Evolutionary conservation across 306 rosid species (phyloP), one percentile per base, ranked within the genome.

Genomic region (Glycine soja): DNA sequence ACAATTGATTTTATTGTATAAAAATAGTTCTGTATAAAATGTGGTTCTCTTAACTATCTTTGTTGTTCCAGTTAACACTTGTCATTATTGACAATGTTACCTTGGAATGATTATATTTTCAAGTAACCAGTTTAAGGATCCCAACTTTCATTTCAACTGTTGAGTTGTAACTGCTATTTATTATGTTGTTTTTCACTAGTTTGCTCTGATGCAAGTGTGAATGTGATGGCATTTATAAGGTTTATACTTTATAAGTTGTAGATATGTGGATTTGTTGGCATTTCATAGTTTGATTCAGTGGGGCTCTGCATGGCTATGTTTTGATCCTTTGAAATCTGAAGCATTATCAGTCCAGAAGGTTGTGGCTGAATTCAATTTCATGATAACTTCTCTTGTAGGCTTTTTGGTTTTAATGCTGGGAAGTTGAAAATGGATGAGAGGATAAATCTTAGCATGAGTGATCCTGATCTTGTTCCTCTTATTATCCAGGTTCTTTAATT

Each of bases 391-490:
- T 80, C 43, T 78, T 86, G 88, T 74, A 95, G 98, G 94, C 89
- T 95, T 87, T 95, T 95, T 88, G 89, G 91, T 82, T 91, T 85
- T 72, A 93, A 93, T 73, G 88, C 88, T 16, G 91, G 96, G 75
- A 95, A 89, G 90, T 84, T 95, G 84, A 91, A 80, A 84, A 93
- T 93, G 98, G 99, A 93, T 46, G 96, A 95, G 83, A 88, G 91
- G 78, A 80, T 93, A 19, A 87, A 78, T 84, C 94, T 95, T 48
- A 88, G 98, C 88, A 95, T 95, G 99, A 93, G 98, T 86, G 99
- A 93, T 85, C 92, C 90, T 50, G 99, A 95, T 90, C 87, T 95
- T 72, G 94, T 93, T 87, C 98, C 98, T 82, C 98, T 95, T 71
- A 80, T 95, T 57, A 75, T 95, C 80, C 99, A 93, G 98, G 99